These are phyloP conservation scores for Candida arabinofermentans DNA, from an alignment of 805 yeast species.

Conservation along the genomic window DNA sequence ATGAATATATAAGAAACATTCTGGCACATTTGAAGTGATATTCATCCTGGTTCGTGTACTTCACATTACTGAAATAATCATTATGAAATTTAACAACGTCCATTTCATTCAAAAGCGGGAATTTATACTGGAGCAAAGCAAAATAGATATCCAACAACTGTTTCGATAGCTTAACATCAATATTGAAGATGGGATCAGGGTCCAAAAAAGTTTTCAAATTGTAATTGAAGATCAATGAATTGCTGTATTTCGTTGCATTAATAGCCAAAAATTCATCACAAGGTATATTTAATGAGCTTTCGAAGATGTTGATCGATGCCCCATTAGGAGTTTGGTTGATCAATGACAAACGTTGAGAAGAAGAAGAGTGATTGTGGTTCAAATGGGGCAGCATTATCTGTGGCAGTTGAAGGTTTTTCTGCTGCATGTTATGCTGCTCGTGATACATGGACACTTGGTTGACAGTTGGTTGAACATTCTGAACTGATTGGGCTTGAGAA, in stretches of 20 bases:
- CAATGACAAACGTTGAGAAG: not conserved
- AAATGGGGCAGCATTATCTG: conserved; percentile 1
- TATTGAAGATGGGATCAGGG: conserved; percentile 47
- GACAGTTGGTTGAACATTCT: not conserved
- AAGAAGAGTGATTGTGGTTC: not conserved
- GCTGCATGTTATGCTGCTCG: not conserved
- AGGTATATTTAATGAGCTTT: conserved; percentile 18
- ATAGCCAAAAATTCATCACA: conserved; percentile 17
- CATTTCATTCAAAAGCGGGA: conserved; percentile 50
- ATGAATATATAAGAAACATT: conserved; percentile 51
- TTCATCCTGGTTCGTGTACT: conserved; percentile 29
- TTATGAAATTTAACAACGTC: conserved; percentile 49
- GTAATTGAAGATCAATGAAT: conserved; percentile 38
- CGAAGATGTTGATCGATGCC: conserved; percentile 12
- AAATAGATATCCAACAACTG: conserved; percentile 53
- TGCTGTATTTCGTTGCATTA: conserved; percentile 10
- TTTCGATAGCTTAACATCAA: conserved; percentile 46
- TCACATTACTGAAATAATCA: conserved; percentile 36
- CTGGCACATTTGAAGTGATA: conserved; percentile 53
- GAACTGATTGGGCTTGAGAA: not conserved
- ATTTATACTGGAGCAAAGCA: conserved; percentile 51
- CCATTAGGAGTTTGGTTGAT: not conserved
- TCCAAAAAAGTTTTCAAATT: conserved; percentile 42
- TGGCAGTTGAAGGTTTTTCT: not conserved
- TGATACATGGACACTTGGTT: not conserved